These are phyloP conservation scores for Vigna angularis DNA, from an alignment of 306 rosid genomes.

Conservation along the genomic window DNA sequence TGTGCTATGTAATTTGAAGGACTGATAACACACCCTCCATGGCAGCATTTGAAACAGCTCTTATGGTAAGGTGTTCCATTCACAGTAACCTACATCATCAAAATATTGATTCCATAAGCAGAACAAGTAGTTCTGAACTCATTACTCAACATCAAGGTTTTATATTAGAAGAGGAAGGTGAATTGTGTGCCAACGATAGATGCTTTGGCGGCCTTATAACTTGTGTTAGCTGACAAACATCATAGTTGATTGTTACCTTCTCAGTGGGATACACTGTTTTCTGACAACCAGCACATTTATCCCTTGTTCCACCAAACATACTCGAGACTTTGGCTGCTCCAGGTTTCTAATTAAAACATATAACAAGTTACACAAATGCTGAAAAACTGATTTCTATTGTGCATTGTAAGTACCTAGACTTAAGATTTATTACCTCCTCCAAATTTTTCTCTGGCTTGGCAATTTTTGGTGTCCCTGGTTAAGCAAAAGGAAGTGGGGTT, in stretches of 20 bases:
- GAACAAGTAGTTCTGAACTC: neutral
- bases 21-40: constrained; percentile 97
- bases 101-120: constrained; percentile 25
- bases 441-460: constrained; percentile 77
- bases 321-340: constrained; percentile 69
- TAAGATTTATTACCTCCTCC: constrained; percentile 70
- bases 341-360: constrained; percentile 68
- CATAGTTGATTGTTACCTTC: constrained; percentile 60
- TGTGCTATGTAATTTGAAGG: constrained; percentile 98
- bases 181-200: constrained; percentile 5
- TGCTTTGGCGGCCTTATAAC: neutral
- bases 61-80: constrained; percentile 97
- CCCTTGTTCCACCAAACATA: constrained; percentile 96
- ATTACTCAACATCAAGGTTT: constrained; percentile 11
- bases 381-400: constrained; percentile 8
- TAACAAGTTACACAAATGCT: constrained; percentile 36
- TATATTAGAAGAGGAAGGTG: neutral
- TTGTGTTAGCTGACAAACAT: neutral
- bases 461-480: constrained; percentile 88
- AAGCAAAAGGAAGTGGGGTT: constrained; percentile 25
- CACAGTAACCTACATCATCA: constrained; percentile 73
- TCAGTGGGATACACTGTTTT: constrained; percentile 95
- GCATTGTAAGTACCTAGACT: constrained; percentile 25
- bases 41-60: constrained; percentile 95
- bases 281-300: constrained; percentile 94